Base-by-base conservation (phyloP, 108 stramenopile species). In the Cyclotella kingstonii region DNA sequence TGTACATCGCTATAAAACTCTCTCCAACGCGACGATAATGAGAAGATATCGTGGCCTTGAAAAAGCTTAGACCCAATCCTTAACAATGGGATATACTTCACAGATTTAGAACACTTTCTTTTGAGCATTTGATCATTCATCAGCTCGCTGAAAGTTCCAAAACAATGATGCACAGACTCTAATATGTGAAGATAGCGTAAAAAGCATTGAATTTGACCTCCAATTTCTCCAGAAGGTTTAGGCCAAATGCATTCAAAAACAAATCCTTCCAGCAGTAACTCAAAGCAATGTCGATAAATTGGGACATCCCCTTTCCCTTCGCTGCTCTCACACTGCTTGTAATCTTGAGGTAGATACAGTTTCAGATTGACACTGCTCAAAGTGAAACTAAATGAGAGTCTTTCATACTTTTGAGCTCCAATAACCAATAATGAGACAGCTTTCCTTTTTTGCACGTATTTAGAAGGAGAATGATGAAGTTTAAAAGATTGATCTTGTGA, bases 221-320 rank as follows among this genome's bases (percentile, higher is more conserved):
- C 90, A 9, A 63, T 73, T 15, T 84, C 72, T 4, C 70, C 34
- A 36, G 53, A 46, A 14, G 46, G 35, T 54, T 87, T 85, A 6
- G 90, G 90, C 90, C 85, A 86, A 17, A 91, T 88, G 10, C 78
- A 56, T 48, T 87, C 89, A n/a, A 77, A 46, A 30, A 91, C 74
- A 21, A 73, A 63, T 0, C 86, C 89, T 40, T 81, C 85, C 22
- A 83, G 41, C 17, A 62, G 25, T n/a, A 84, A 30, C 54, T 88
- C 82, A 10, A 91, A 17, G 39, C 68, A 88, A 43, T 77, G 44
- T 23, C 59, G 73, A 52, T 68, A 23, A 28, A 49, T 36, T 6
- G 23, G 19, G 5, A 49, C 11, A 44, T 39, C 22, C 11, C 30
- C 3, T 23, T 48, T 42, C 30, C 3, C 44, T 34, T 46, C 25